These are phyloP conservation scores for Penicillium janthinellum DNA, from an alignment of 2,329 filamentous ascomycete species.

Conservation along the genomic window DNA sequence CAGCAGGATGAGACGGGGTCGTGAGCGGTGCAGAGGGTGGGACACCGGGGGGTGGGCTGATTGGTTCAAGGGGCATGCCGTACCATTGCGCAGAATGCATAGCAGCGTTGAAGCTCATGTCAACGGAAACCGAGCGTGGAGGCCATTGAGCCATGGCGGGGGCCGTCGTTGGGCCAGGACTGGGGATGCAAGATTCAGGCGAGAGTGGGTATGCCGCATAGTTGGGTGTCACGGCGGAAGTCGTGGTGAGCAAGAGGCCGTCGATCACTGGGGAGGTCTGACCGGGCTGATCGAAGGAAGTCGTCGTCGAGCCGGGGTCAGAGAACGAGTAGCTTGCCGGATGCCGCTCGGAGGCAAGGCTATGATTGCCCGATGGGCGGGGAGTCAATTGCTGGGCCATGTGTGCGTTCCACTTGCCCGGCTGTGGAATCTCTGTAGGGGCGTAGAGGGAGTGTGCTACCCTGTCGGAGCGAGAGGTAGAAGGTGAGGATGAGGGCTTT, in stretches of 20 bases:
- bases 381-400: conserved; percentile 27
- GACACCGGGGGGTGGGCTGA: conserved; percentile 24
- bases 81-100: conserved; percentile 34
- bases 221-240: conserved; percentile 28
- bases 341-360: conserved; percentile 21
- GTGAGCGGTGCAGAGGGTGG: conserved; percentile 32
- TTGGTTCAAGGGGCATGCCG: conserved; percentile 30
- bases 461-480: conserved; percentile 16
- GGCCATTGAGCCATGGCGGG: conserved; percentile 21
- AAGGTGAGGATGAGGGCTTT: conserved; percentile 1
- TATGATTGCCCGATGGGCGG: conserved; percentile 27
- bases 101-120: conserved; percentile 24
- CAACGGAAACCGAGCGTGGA: conserved; percentile 23
- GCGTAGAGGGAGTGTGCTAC: conserved; percentile 15
- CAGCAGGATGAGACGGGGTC: conserved; percentile 25
- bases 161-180: conserved; percentile 27
- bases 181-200: conserved; percentile 32
- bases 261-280: conserved; percentile 31
- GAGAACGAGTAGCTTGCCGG: conserved; percentile 24
- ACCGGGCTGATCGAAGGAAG: conserved; percentile 29
- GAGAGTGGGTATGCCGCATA: conserved; percentile 33
- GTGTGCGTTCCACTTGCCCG: conserved; percentile 24
- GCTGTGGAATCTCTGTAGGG: conserved; percentile 13
- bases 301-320: conserved; percentile 23
- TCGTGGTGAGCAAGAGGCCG: conserved; percentile 29